Percentiles rank a stretch among this genome's conserved stretches.
These are phyloP conservation scores for Capniomyces stellatus DNA, from an alignment of 371 early-diverging fungal genomes.

Conservation along the genomic window DNA sequence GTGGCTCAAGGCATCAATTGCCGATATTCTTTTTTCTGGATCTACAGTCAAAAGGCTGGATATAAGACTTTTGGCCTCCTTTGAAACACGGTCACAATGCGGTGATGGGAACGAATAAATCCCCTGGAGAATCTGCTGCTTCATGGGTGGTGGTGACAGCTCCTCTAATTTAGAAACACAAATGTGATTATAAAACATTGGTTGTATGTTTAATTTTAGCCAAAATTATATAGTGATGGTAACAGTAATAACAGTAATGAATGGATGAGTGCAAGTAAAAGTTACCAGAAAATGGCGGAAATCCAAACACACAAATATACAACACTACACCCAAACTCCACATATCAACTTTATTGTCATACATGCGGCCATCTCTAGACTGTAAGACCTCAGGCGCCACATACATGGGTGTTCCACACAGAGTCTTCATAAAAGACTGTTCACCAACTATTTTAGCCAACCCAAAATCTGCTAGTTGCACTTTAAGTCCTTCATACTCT, in stretches of 20 bases:
- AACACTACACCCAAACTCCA: conserved; percentile 98
- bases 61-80: conserved; percentile 43
- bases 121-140: conserved; percentile 59
- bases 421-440: conserved; percentile 45
- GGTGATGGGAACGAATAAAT: conserved; percentile 58
- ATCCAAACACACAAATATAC: conserved; percentile 90
- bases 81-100: conserved; percentile 68
- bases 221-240: too few relatives aligned
- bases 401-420: conserved; percentile 96
- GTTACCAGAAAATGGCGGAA: conserved; percentile 64
- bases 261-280: too few relatives aligned
- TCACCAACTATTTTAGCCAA: conserved; percentile 62
- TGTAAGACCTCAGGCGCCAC: conserved; percentile 88
- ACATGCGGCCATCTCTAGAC: conserved; percentile 37
- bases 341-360: conserved; percentile 80
- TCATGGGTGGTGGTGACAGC: conserved; percentile 28
- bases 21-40: conserved; percentile 25
- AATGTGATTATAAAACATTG: not conserved
- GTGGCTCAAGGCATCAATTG: conserved; percentile 26
- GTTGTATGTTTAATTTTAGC: too few relatives aligned
- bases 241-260: too few relatives aligned
- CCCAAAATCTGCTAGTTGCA: conserved; percentile 91
- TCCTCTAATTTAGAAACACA: conserved; percentile 17
- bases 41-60: conserved; percentile 32
- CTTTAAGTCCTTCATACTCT: conserved; percentile 32